phyloP scores from a whole-genome alignment of 306 rosid species.

The Senna tora region DNA sequence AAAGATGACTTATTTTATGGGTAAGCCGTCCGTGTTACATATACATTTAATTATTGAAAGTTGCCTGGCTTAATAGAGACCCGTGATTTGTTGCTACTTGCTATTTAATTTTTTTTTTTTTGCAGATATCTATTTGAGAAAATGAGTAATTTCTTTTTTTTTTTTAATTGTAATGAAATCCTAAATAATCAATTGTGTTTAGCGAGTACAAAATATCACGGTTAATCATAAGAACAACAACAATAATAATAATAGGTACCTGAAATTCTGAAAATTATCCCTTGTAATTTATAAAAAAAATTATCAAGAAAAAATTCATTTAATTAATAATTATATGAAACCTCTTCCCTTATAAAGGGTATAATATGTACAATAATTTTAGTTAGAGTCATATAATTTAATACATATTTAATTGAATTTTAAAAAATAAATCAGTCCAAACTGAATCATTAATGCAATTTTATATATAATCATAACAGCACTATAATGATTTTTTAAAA shows the following conservation, averaged over 20 bases:
- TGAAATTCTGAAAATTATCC: not conserved
- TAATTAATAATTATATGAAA: too few species aligned
- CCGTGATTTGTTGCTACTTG: constrained; percentile 1
- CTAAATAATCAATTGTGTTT: not conserved
- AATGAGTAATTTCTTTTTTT: too few species aligned
- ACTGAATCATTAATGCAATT: not conserved
- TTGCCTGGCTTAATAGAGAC: not conserved
- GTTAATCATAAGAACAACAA: too few species aligned
- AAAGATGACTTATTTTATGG: not conserved
- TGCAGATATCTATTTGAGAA: not conserved
- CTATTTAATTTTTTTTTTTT: not conserved
- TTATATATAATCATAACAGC: not conserved
- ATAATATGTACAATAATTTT: too few species aligned
- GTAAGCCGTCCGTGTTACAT: not conserved
- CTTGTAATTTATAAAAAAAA: too few species aligned
- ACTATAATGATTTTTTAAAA: not conserved
- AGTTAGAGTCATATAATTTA: too few species aligned
- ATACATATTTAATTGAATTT: too few species aligned
- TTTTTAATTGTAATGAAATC: too few species aligned
- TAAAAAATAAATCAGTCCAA: not conserved
- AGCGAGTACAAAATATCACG: not conserved
- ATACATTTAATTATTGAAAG: not conserved
- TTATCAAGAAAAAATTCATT: not conserved
- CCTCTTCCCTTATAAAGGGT: too few species aligned
- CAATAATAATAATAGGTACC: not conserved